Base-by-base conservation (phyloP, 192 early-diverging fungal species). In the Cetraspora pellucida region DNA sequence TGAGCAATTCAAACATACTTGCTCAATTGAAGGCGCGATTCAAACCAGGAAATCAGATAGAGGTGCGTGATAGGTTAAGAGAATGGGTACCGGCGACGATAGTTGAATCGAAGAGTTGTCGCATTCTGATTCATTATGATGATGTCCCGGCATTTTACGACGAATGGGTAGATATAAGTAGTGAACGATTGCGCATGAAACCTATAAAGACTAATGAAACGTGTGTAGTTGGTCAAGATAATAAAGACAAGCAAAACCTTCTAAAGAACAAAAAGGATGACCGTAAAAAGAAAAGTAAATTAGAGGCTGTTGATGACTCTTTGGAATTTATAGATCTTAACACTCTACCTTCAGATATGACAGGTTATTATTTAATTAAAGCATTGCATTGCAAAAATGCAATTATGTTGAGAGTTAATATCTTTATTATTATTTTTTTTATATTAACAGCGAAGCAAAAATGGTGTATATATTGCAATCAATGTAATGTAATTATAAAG, bases 401-500 rank as follows among this genome's bases (percentile, higher is more conserved):
- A 17, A 52, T 52, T 52, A 49, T 49, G 6, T 10, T 49, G 6
- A 49, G 6, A 10, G 13, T 49, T 49, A 49, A 10, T 49, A 49
- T 49, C 13, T 49, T 49, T 49, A 49, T 49, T 49, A 10, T 49
- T 49, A 10, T 49, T 49, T 49, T 52, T 52, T 52, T 52, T 3
- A 52, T 3, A 52, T 43, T 31, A 65, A 65, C 69, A 78, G 80
- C 75, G 28, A 72, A 61, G 21, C 77, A 77, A 43, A 68, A 84
- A 31, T 91, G 89, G 89, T 85, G 85, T 50, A 88, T 94, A 25
- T 89, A 89, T 66, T 96, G 95, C 82, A 90, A 95, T 67, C 85
- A 87, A 76, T 96, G 95, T 79, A 84, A 86, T 50, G 82, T 93
- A n/a, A 85, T 90, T 10, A 94, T 96, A 75, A 87, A 90, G 50